phyloP scores from a whole-genome alignment of 2,329 filamentous ascomycete species.

The Epichloe sp. region DNA sequence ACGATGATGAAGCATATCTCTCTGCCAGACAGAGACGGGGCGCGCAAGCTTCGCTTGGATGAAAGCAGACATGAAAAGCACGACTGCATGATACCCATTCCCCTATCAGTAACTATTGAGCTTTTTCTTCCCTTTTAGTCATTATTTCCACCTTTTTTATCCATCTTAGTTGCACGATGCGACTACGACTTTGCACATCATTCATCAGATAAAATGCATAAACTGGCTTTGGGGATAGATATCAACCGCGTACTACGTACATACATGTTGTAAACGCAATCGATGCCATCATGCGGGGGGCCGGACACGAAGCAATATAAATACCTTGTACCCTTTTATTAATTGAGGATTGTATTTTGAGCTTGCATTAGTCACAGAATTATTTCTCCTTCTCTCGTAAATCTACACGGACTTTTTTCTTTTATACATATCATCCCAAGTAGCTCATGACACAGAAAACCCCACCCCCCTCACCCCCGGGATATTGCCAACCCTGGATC shows the following conservation, averaged over 20 bases:
- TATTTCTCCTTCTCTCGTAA: constrained; percentile 7
- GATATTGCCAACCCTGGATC: constrained; percentile 7
- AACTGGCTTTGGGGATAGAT: neutral
- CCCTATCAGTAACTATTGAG: neutral
- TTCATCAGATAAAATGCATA: neutral
- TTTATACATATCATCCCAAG: constrained; percentile 11
- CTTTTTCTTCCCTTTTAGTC: neutral
- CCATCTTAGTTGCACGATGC: neutral
- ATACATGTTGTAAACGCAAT: neutral
- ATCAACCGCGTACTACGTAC: constrained; percentile 16
- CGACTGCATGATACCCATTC: constrained; percentile 5
- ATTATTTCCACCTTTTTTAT: neutral
- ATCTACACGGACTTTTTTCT: constrained; percentile 7
- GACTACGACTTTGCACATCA: neutral
- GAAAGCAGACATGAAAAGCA: constrained; percentile 2
- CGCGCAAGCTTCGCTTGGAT: neutral
- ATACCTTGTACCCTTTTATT: neutral
- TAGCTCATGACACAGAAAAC: constrained; percentile 10
- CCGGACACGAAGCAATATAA: too few relatives aligned
- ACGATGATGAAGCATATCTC: neutral
- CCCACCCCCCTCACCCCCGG: neutral
- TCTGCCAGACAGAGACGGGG: neutral
- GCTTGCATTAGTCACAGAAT: constrained; percentile 18
- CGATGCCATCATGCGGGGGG: neutral
- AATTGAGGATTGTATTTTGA: constrained; percentile 2